Evolutionary conservation across 345 rosid species (phyloP).

Genomic region (Eucalyptus sideroxylon): DNA sequence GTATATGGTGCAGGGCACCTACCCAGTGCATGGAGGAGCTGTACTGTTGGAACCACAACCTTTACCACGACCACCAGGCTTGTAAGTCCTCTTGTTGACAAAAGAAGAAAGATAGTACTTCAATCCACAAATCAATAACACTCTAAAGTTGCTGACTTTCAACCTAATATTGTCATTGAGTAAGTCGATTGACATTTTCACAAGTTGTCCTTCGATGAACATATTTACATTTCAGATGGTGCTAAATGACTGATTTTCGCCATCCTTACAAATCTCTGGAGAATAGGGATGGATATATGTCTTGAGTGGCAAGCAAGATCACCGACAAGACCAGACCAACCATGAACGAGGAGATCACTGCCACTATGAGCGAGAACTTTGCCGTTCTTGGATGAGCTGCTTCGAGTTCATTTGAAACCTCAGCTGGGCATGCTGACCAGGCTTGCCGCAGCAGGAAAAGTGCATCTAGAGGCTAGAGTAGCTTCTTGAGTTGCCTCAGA

Average conservation of each 20-base stretch:
- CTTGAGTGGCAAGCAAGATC: no score
- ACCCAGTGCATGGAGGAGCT: slow-evolving; percentile 72
- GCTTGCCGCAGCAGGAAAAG: slow-evolving; percentile 97
- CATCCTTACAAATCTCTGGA: neutral
- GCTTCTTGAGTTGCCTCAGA: slow-evolving; percentile 98
- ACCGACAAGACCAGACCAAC: no score
- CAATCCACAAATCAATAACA: neutral
- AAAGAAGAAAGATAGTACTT: neutral
- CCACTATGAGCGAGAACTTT: no score
- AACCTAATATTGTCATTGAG: neutral
- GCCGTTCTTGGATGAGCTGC: no score
- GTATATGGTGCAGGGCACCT: neutral
- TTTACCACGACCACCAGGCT: slow-evolving; percentile 14
- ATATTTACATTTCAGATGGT: neutral
- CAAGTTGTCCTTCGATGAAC: neutral
- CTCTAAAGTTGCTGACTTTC: neutral
- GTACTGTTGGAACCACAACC: slow-evolving; percentile 31
- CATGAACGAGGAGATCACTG: no score
- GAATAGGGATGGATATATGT: no score
- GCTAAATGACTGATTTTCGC: neutral
- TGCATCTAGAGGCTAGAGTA: slow-evolving; percentile 54
- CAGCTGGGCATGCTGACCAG: slow-evolving; percentile 98
- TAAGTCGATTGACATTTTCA: neutral
- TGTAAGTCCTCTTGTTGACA: slow-evolving; percentile 43
- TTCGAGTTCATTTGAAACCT: slow-evolving; percentile 37